Base-by-base conservation (phyloP, 495 filamentous ascomycete genomes). In the Penicillium taxi region DNA sequence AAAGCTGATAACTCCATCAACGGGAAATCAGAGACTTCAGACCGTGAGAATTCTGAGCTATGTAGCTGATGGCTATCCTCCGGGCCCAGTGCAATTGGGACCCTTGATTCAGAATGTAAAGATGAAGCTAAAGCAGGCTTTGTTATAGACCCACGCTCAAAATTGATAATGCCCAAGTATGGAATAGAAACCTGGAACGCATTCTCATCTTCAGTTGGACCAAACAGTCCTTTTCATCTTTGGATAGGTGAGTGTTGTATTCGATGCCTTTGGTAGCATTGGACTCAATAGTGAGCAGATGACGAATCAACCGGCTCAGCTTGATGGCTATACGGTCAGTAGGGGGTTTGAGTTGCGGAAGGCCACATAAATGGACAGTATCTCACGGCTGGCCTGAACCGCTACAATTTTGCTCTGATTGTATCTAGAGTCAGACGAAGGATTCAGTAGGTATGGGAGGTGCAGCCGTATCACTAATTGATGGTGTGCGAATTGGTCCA, bases 361-460 rank as follows among this genome's bases (percentile, higher is more conserved):
- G 5, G 32, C 37, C 27, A 41, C 20, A 17, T 46, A 48, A 9
- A 45, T 41, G 13, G 32, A 36, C 12, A 53, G 24, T 19, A 49
- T 44, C 26, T 62, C 61, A 5, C 68, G 55, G 6, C 67, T 61
- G 63, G 64, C 47, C 45, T 63, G 58, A 3, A 72, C 37, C 18
- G 64, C 56, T 26, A 55, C 58, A 4, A 60, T 50, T 15, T 55
- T 57, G 48, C 30, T 47, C 13, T 34, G 25, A 35, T 53, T 61
- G 32, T 61, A 58, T 16, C 28, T 18, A 17, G 23, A 18, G 14
- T 53, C 41, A 12, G 33, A 16, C 4, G 29, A 15, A 12, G 34
- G 17, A 6, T 37, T 37, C 19, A 56, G 21, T 40, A 56, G 44
- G 20, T 46, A 47, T 7, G 52, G 52, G 16, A 53, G 25, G 37